phyloP scores from a whole-genome alignment of 441 rosid species.

The Pelargonium myrrhifolium region DNA sequence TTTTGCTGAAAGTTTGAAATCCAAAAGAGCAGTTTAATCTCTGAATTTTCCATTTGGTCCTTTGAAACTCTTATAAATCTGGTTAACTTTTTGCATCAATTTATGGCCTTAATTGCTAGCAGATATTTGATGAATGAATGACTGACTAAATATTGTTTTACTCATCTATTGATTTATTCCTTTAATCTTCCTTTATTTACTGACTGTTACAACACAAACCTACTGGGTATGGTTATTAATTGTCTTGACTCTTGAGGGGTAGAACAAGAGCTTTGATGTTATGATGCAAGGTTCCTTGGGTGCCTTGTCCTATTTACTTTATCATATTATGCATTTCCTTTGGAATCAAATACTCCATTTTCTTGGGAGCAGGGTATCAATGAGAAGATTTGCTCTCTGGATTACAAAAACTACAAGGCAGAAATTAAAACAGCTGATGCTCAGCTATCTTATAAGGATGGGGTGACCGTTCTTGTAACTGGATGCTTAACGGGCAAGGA shows the following conservation, averaged over 20 bases:
- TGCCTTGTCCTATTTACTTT: neutral
- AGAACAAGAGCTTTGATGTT: too few species aligned
- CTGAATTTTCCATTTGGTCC: neutral
- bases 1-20: neutral
- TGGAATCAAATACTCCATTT: conserved; percentile 16
- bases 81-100: too few species aligned
- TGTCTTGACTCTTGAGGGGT: too few species aligned
- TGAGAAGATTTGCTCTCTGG: conserved; percentile 49
- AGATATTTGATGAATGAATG: too few species aligned
- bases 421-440: conserved; percentile 65
- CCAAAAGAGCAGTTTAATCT: neutral
- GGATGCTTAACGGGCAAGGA: conserved; percentile 57
- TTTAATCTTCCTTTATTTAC: too few species aligned
- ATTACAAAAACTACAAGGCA: conserved; percentile 41
- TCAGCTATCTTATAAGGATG: conserved; percentile 45
- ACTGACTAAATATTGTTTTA: too few species aligned
- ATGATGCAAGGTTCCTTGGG: too few species aligned
- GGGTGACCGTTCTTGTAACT: conserved; percentile 55
- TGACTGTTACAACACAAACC: too few species aligned
- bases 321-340: neutral
- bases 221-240: too few species aligned
- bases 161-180: too few species aligned
- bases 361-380: conserved; percentile 47
- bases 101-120: too few species aligned
- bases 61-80: too few species aligned